phyloP scores from a whole-genome alignment of 352 stramenopile genomes.

The Globisporangium nodosum region DNA sequence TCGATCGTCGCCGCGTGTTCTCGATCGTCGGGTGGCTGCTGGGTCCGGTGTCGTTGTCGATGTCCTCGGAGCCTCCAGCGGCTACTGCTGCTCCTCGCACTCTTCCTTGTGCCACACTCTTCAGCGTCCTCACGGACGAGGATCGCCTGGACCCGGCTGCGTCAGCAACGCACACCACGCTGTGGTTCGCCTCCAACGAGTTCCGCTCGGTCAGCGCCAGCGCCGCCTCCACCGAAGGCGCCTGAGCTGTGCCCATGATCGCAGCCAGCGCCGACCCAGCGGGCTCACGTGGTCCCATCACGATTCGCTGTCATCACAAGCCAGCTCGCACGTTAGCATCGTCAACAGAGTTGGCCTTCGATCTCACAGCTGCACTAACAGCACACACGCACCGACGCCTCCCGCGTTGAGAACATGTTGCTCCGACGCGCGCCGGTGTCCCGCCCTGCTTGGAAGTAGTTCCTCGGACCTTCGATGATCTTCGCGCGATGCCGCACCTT shows the following conservation, averaged over 20 bases:
- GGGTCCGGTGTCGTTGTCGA: slow-evolving; percentile 4
- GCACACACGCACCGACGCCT: slow-evolving; percentile 26
- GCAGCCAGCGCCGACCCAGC: slow-evolving; percentile 36
- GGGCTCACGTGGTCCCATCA: slow-evolving; percentile 45
- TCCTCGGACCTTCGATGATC: slow-evolving; percentile 20
- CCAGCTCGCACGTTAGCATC: neutral
- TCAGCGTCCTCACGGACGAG: neutral
- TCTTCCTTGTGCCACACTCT: neutral
- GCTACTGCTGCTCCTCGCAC: neutral
- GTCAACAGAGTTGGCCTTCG: neutral
- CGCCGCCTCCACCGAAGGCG: slow-evolving; percentile 42
- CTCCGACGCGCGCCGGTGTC: slow-evolving; percentile 26
- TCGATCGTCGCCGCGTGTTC: slow-evolving; percentile 7
- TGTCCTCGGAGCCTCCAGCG: slow-evolving; percentile 1
- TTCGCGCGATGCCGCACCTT: slow-evolving; percentile 41
- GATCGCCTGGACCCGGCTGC: neutral
- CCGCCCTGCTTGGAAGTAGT: slow-evolving; percentile 16
- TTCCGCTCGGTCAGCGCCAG: slow-evolving; percentile 37
- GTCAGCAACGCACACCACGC: slow-evolving; percentile 10
- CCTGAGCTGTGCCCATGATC: slow-evolving; percentile 43
- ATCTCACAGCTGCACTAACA: neutral
- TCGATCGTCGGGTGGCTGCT: slow-evolving; percentile 5
- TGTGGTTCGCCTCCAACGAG: slow-evolving; percentile 32
- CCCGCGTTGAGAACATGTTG: slow-evolving; percentile 48
- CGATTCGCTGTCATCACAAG: slow-evolving; percentile 30